Conservation (phyloP, 768 basidiomycete species). For the Sistotremastrum suecicum region DNA sequence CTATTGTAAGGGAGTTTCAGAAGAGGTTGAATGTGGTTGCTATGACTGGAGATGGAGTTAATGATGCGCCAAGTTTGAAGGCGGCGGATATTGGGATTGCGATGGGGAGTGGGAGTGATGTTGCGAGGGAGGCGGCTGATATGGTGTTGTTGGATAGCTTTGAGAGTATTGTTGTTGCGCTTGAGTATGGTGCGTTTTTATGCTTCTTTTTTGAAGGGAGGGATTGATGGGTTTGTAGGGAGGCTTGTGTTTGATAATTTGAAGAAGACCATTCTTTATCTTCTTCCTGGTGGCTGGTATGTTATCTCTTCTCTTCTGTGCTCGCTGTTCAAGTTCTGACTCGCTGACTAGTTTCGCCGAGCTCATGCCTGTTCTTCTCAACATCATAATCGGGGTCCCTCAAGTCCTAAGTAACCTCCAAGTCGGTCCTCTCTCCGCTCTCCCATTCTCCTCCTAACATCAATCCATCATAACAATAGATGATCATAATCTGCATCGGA, state of each 20-base stretch:
- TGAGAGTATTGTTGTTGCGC: constrained; percentile 40
- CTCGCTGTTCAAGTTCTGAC: constrained; percentile 16
- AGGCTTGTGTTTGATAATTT: constrained; percentile 46
- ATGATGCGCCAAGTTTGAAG: constrained; percentile 37
- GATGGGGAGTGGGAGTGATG: constrained; percentile 34
- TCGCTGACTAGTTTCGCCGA: constrained; percentile 39
- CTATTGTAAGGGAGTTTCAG: constrained; percentile 41
- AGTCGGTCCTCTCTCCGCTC: constrained; percentile 39
- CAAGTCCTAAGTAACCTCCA: constrained; percentile 41
- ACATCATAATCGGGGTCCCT: constrained; percentile 46
- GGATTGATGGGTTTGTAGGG: too few relatives aligned
- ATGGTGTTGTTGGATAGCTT: constrained; percentile 45
- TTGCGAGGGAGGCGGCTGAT: constrained; percentile 40
- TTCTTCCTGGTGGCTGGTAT: constrained; percentile 24
- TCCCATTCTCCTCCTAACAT: constrained; percentile 38
- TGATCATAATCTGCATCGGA: constrained; percentile 1
- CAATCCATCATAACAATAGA: constrained; percentile 38
- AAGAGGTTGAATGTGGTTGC: constrained; percentile 33
- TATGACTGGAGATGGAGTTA: constrained; percentile 44
- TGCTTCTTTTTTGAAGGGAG: too few relatives aligned
- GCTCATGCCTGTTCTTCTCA: constrained; percentile 39
- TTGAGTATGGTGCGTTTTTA: too few relatives aligned
- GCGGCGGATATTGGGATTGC: constrained; percentile 42
- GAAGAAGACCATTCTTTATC: constrained; percentile 34
- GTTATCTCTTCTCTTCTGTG: background rate